These are phyloP conservation scores for Cyberlindnera mrakii DNA, from an alignment of 805 yeast species.

Conservation along the genomic window DNA sequence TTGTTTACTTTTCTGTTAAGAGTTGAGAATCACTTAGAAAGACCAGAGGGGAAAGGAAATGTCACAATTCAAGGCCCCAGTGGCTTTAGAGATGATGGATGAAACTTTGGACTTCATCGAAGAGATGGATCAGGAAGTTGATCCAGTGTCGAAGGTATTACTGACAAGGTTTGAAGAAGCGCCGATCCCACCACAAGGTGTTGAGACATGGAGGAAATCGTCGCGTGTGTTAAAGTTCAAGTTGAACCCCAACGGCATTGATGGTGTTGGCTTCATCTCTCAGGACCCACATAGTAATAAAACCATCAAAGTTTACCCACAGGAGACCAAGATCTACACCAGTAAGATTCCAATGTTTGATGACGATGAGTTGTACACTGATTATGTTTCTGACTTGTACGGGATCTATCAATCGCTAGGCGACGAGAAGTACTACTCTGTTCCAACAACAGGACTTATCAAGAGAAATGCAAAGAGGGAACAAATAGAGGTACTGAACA, in stretches of 20 bases:
- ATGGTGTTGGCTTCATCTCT: constrained; percentile 35
- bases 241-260: constrained; percentile 38
- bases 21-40: not conserved
- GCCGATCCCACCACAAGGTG: constrained; percentile 28
- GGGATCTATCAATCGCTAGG: constrained; percentile 46
- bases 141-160: constrained; percentile 22
- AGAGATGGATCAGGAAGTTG: constrained; percentile 21
- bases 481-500: constrained; percentile 31
- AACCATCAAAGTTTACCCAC: constrained; percentile 26
- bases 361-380: constrained; percentile 34
- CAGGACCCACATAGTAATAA: constrained; percentile 21
- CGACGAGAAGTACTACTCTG: constrained; percentile 35
- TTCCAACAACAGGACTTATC: constrained; percentile 34
- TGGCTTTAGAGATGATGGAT: constrained; percentile 12
- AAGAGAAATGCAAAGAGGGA: constrained; percentile 27
- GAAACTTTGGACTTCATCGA: constrained; percentile 19
- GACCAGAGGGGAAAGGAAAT: no score
- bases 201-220: constrained; percentile 27
- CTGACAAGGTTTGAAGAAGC: constrained; percentile 29
- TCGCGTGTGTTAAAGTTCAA: constrained; percentile 37
- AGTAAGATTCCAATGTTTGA: constrained; percentile 35
- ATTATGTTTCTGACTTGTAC: constrained; percentile 45
- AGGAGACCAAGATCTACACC: constrained; percentile 38
- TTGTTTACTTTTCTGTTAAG: constrained; percentile 10
- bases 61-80: no score